Evolutionary conservation across 2,329 filamentous ascomycete species (phyloP).

Genomic region (Colletotrichum sp.): DNA sequence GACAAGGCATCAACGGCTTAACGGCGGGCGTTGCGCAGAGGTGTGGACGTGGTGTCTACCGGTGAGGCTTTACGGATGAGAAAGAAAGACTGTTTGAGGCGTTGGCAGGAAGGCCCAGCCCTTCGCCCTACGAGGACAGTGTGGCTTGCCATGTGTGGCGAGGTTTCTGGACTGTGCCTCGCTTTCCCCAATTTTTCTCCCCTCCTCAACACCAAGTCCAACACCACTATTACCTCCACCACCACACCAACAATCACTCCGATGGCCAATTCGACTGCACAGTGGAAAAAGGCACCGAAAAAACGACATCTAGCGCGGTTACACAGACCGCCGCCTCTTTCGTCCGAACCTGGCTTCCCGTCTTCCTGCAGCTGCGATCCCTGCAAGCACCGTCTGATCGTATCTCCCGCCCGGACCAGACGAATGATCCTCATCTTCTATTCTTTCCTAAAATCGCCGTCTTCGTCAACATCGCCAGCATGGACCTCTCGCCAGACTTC

Average conservation of each 20-base stretch:
- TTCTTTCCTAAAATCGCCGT: neutral
- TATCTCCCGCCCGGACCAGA: neutral
- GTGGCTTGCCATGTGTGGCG: neutral
- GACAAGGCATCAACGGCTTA: neutral
- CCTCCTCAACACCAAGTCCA: neutral
- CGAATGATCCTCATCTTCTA: neutral
- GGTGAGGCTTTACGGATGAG: neutral
- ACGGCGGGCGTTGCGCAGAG: neutral
- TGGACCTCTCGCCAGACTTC: neutral
- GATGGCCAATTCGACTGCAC: neutral
- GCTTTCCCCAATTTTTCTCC: neutral
- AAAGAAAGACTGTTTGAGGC: neutral
- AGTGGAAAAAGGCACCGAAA: neutral
- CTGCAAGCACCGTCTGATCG: slow-evolving; percentile 3
- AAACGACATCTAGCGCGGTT: neutral
- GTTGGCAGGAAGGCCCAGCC: neutral
- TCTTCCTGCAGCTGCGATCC: neutral
- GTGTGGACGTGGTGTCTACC: neutral
- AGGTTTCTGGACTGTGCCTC: neutral
- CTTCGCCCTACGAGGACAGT: neutral
- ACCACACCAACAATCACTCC: neutral
- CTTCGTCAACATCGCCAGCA: neutral
- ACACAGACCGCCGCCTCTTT: neutral
- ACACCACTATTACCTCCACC: neutral
- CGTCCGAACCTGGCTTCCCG: neutral